Base-by-base conservation (phyloP, 495 filamentous ascomycete genomes). In the Aspergillus carlsbadensis region DNA sequence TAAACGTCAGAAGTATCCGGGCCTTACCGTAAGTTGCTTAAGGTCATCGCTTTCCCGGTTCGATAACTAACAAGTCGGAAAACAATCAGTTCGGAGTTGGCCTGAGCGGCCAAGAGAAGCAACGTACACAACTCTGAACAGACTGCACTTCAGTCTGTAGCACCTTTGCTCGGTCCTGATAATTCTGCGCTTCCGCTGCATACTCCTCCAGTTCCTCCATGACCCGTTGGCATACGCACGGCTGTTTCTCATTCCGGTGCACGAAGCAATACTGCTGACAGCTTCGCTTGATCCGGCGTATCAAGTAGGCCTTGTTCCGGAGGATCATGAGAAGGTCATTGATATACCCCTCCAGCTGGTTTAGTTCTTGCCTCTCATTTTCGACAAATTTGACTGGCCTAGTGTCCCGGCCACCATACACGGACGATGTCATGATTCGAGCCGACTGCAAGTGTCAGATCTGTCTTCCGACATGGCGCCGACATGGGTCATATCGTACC, bases 181-280 rank as follows among this genome's bases (percentile, higher is more conserved):
- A 52, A 11, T 37, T 26, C 10, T 24, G 26, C 1, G 41, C 42
- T 31, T 52, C 40, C 6, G 47, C 34, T 2, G 41, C 41, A 40
- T 29, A 46, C 26, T 48, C 48, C 13, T 53, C 48, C 15, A 58
- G 52, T 29, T 58, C 56, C 18, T 47, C 21, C 13, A 58, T 36
- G 4, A 40, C 39, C 5, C 44, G 31, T 6, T 20, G 15, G 31
- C 56, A 58, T 15, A 7, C 35, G 21, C 49, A 52, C 2, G 31
- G 18, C 5, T 11, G 3, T 10, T 13, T 2, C 14, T 37, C 31
- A 4, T 24, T 8, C 17, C 56, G 52, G 13, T 37, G 41, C 11
- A 53, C 21, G 44, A 24, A 34, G 41, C 56, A 58, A 21, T 58
- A 44, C 13, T 20, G 47, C 14, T 39, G 56, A 22, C 56, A 52